Evolutionary conservation across 2,329 filamentous ascomycete species (phyloP).

Genomic region (Epichloe typhina): DNA sequence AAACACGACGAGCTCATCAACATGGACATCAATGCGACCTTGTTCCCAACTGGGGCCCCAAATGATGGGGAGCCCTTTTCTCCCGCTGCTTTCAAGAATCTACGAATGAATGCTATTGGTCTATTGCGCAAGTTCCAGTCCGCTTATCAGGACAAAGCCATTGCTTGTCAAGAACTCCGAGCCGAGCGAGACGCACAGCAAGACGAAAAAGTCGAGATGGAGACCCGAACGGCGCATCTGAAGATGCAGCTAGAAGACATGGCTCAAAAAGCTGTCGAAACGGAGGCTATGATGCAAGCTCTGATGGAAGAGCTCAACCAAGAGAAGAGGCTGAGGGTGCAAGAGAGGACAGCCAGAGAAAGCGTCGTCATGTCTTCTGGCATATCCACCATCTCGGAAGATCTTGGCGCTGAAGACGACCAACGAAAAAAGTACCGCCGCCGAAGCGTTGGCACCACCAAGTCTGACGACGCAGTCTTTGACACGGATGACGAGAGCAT

Average conservation of each 20-base stretch:
- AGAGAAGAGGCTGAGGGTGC: constrained; percentile 34
- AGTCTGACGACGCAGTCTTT: constrained; percentile 27
- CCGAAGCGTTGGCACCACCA: constrained; percentile 29
- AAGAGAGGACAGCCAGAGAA: constrained; percentile 22
- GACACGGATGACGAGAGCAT: constrained; percentile 40
- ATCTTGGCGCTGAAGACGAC: constrained; percentile 41
- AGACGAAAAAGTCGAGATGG: constrained; percentile 44
- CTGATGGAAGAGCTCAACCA: constrained; percentile 36
- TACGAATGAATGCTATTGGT: constrained; percentile 43
- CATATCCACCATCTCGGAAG: constrained; percentile 34
- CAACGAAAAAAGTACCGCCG: constrained; percentile 28
- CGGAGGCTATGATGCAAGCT: constrained; percentile 36
- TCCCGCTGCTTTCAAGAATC: constrained; percentile 45
- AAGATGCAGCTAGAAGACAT: constrained; percentile 49
- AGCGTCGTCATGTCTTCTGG: constrained; percentile 18
- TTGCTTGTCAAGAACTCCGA: constrained; percentile 35
- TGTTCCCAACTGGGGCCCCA: constrained; percentile 35
- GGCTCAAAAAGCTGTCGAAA: constrained; percentile 37
- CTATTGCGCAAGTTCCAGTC: constrained; percentile 42
- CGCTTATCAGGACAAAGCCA: constrained; percentile 42
- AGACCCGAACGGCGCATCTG: constrained; percentile 38
- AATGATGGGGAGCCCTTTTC: constrained; percentile 38
- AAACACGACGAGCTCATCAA: constrained; percentile 40
- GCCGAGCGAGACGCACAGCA: constrained; percentile 38
- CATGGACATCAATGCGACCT: constrained; percentile 39